Conservation (phyloP, 441 rosid genomes). For the Populus hybrid region DNA sequence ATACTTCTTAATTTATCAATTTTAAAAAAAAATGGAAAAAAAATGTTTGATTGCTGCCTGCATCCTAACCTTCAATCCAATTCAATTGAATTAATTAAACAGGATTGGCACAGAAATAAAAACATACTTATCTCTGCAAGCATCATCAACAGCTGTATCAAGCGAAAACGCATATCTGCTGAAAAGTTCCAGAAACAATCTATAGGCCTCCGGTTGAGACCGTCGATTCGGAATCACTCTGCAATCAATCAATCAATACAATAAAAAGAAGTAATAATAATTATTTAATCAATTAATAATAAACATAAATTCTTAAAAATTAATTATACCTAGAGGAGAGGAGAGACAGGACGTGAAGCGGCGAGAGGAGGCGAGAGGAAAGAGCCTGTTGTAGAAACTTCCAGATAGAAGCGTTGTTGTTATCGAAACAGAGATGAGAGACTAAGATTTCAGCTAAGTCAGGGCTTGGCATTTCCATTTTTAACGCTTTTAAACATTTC, state of each 20-base stretch:
- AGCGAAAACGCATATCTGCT: constrained; percentile 37
- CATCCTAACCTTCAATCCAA: neutral
- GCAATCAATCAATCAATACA: neutral
- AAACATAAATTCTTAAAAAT: neutral
- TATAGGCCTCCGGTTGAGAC: constrained; percentile 54
- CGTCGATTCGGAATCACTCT: constrained; percentile 50
- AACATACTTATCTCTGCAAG: constrained; percentile 31
- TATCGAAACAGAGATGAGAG: constrained; percentile 39
- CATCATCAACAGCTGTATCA: constrained; percentile 22
- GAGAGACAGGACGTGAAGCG: constrained; percentile 52
- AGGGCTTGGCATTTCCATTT: constrained; percentile 25
- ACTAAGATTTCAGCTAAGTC: constrained; percentile 47
- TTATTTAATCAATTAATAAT: neutral
- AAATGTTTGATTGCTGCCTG: neutral
- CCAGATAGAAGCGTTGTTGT: constrained; percentile 53
- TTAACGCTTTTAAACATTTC: constrained; percentile 26
- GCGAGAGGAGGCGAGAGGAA: constrained; percentile 43
- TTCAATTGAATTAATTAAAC: neutral
- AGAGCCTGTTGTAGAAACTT: constrained; percentile 50
- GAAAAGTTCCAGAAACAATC: constrained; percentile 57
- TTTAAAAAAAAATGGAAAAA: too few species aligned
- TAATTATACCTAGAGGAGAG: constrained; percentile 38
- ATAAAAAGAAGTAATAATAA: neutral
- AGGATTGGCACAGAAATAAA: neutral
- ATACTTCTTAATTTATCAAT: neutral